phyloP scores from a whole-genome alignment of 345 rosid species.

The Eucalyptus melliodora region DNA sequence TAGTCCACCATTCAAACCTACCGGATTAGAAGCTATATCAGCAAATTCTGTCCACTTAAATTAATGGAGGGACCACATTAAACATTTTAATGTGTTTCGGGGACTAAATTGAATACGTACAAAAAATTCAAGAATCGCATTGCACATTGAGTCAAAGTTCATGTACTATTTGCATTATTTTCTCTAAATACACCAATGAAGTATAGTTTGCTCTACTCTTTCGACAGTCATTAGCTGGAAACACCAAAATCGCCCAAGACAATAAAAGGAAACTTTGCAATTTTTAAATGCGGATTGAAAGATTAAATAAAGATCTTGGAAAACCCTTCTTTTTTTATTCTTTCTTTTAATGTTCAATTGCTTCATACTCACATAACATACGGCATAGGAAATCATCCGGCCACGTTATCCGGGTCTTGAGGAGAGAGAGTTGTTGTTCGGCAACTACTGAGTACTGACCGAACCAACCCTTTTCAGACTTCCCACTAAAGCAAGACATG shows the following conservation, averaged over 20 bases:
- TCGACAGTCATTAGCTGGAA: not conserved
- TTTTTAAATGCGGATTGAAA: not conserved
- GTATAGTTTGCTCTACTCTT: not conserved
- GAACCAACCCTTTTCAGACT: not conserved
- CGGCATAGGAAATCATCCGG: not conserved
- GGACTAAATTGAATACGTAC: no score
- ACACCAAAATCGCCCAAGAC: not conserved
- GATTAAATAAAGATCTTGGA: not conserved
- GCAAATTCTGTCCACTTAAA: not conserved
- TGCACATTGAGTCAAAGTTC: fast-evolving
- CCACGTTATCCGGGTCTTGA: constrained; percentile 11
- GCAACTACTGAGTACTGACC: not conserved
- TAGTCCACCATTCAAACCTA: not conserved
- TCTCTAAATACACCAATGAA: not conserved
- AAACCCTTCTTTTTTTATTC: not conserved
- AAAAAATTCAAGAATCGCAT: fast-evolving
- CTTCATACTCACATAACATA: constrained; percentile 6
- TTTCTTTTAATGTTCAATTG: not conserved
- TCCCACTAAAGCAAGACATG: constrained; percentile 9
- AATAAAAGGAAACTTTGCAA: not conserved
- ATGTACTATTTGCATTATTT: no score
- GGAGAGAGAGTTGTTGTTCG: not conserved
- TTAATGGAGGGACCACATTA: no score
- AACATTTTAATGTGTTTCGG: no score
- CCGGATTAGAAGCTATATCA: not conserved